Percentiles rank a stretch among this genome's conserved stretches.
These are phyloP conservation scores for Babesia bigemina DNA, from an alignment of 169 alveolate species.

Conservation along the genomic window DNA sequence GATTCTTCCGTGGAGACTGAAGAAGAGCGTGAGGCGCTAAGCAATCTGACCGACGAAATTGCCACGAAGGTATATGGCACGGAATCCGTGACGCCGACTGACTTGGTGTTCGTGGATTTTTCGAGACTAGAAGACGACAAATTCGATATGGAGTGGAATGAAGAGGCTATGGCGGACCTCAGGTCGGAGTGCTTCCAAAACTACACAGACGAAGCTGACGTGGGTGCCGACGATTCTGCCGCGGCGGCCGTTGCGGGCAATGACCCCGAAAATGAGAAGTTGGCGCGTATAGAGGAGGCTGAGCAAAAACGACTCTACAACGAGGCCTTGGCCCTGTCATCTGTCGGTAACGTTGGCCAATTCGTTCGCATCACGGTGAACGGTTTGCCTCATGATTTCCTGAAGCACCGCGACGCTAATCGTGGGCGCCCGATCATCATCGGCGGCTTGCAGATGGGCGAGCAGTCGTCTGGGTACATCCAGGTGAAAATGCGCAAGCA, in stretches of 20 bases:
- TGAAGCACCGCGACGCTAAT: constrained; percentile 58
- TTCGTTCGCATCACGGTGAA: constrained; percentile 88
- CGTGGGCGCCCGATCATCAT: constrained; percentile 63
- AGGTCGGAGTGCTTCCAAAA: constrained; percentile 32
- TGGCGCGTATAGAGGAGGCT: constrained; percentile 24
- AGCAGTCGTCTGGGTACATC: constrained; percentile 63
- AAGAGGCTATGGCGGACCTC: constrained; percentile 52
- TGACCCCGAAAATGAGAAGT: constrained; percentile 51
- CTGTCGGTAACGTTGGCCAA: constrained; percentile 84
- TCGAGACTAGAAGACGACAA: constrained; percentile 34
- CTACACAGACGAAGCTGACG: constrained; percentile 53
- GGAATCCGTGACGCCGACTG: background rate
- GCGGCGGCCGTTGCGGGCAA: constrained; percentile 21
- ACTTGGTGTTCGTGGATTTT: constrained; percentile 30
- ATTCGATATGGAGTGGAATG: constrained; percentile 47
- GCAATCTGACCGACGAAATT: constrained; percentile 23
- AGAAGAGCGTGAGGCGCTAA: constrained; percentile 4
- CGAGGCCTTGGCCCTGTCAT: constrained; percentile 50
- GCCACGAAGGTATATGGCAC: constrained; percentile 14
- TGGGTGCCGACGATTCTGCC: constrained; percentile 48
- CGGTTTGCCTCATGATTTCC: constrained; percentile 56
- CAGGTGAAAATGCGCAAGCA: constrained; percentile 64
- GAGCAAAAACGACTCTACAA: constrained; percentile 44
- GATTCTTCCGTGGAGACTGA: background rate
- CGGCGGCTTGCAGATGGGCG: constrained; percentile 69